Evolutionary conservation across 2,329 filamentous ascomycete genomes (phyloP), one percentile per base, ranked within the genome.

Genomic region (Trichophyton rubrum): DNA sequence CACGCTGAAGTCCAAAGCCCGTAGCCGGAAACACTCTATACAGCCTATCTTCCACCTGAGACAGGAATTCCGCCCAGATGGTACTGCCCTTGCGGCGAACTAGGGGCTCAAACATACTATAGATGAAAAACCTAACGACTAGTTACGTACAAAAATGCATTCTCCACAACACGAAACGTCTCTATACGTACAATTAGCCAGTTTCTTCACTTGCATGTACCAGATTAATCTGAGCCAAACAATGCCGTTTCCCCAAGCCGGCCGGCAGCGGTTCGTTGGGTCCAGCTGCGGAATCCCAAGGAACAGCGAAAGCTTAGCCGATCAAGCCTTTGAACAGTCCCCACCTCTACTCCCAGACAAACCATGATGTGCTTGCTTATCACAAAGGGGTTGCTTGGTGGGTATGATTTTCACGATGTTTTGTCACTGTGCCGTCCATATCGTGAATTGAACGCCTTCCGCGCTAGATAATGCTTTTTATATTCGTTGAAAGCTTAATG

Each of bases 271-370:
- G 45, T 55, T 55, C n/a, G 27, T 24, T 35, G 27, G 27, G 3
- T 55, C 27, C 51, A 55, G 24, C 51, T 55, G 13, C n/a, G 13
- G 27, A 55, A 8, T 27, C 3, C 43, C 17, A 20, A 47, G 17
- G 43, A 51, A 51, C 45, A 55, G 30, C 13, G 27, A 55, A 55
- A 55, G 51, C 51, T 55, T 55, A 55, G 51, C 51, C 27, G 51
- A 55, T 55, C 51, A 55, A 55, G 51, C 51, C 35, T 55, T 55
- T 17, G 27, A 55, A 7, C 6, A 55, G 13, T 33, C 51, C 5
- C 51, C 51, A 55, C 51, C 30, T 20, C 24, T 8, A 47, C 3
- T 20, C 45, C 51, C 27, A n/a, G 27, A 27, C 51, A 55, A 55
- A 38, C 51, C 51, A 20, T 27, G 13, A 33, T 55, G 27, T 5